These are phyloP conservation scores for Aspergillus hiratsukae DNA, from an alignment of 2,329 filamentous ascomycete genomes.

Conservation along the genomic window DNA sequence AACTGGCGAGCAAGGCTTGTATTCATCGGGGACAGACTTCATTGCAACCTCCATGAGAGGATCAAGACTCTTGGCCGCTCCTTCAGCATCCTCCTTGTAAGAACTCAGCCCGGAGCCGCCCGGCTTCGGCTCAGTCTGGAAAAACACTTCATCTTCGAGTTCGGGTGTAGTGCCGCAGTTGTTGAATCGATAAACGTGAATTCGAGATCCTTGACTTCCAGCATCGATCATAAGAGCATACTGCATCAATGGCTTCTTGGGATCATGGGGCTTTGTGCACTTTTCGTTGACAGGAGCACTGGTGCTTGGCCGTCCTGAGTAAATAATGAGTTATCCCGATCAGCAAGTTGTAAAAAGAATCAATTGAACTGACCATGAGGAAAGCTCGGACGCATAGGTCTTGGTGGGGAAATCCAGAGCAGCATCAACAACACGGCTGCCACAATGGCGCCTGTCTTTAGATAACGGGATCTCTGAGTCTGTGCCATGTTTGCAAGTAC, in stretches of 20 bases:
- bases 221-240: constrained; percentile 99
- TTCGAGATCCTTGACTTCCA: constrained; percentile 93
- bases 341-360: neutral
- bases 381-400: constrained; percentile 20
- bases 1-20: constrained; percentile 87
- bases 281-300: constrained; percentile 57
- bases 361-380: constrained; percentile 19
- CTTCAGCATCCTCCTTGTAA: constrained; percentile 79
- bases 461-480: constrained; percentile 55
- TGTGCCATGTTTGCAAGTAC: constrained; percentile 53
- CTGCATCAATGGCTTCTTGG: constrained; percentile 89
- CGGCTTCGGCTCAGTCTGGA: constrained; percentile 82
- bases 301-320: constrained; percentile 13
- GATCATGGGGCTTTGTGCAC: constrained; percentile 78
- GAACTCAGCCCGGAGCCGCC: constrained; percentile 78
- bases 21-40: constrained; percentile 75
- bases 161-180: constrained; percentile 96
- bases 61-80: constrained; percentile 85
- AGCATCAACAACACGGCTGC: constrained; percentile 55
- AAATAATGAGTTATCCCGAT: neutral
- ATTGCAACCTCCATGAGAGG: constrained; percentile 81
- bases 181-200: constrained; percentile 99
- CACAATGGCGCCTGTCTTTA: constrained; percentile 60
- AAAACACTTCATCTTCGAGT: constrained; percentile 86
- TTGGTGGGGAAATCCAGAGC: constrained; percentile 49